Base-by-base conservation (phyloP, 1,284 basidiomycete genomes). In the Cutaneotrichosporon cavernicola region DNA sequence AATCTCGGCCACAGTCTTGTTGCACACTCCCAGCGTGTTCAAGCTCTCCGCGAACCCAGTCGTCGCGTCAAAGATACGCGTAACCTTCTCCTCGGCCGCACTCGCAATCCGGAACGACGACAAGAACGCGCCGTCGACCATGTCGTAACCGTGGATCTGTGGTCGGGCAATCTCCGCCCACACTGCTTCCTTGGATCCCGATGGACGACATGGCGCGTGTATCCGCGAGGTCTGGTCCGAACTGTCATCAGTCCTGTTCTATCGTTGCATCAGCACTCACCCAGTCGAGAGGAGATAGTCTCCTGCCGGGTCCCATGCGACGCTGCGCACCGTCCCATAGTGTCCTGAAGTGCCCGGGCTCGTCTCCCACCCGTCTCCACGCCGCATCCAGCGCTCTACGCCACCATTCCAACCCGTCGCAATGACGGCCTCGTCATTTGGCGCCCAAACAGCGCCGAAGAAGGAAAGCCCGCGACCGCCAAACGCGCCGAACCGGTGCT, bases 131-230 rank as follows among this genome's bases (percentile, higher is more conserved):
- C 86, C 88, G 65, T 88, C 88, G n/a, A 93, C 83, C 52, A 97
- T 83, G 73, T 97, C 92, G 77, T 97, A 97, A 6, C 94, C 94
- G 78, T 98, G 94, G 21, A 96, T 88, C 79, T 98, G 94, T 30
- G 94, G 94, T 18, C 94, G 87, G 32, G 86, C 86, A 34, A 97
- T 83, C 76, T 97, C 94, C 70, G 91, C 90, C 94, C 94, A 97
- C 2, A 72, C 75, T 8, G 70, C 64, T n/a, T 69, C 68, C 22
- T 34, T 57, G 0, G 65, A 51, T 16, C 64, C 64, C 0, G 69
- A 65, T 1, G 65, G 55, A 52, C 58, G 70, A 69, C 68, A 81
- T 47, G 84, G 82, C 0, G 87, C 92, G 73, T 96, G 92, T 66
- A 97, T 86, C 11, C 95, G 87, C 0, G 91, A 89, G 0, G 92